Evolutionary conservation across 805 yeast genomes (phyloP).

Genomic region (Teunomyces funiuensis): DNA sequence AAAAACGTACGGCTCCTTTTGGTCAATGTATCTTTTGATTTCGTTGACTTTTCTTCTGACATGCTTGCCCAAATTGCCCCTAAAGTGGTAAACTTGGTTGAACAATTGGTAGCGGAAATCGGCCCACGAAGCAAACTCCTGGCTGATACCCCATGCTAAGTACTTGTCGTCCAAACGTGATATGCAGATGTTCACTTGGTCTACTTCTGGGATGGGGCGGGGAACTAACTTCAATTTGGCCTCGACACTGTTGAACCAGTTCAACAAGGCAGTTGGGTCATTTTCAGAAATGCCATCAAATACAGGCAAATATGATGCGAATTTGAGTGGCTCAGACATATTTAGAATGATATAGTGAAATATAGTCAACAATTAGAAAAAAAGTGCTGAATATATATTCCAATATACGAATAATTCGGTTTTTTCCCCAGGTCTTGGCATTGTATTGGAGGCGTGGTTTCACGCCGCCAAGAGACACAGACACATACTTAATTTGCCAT

Average conservation of each 20-base stretch:
- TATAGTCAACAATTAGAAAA: too few species aligned
- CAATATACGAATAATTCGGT: neutral
- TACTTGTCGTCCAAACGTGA: neutral
- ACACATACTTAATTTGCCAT: too few species aligned
- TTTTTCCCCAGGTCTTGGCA: neutral
- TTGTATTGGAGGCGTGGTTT: neutral
- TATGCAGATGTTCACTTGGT: neutral
- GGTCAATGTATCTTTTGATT: neutral
- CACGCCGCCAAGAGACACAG: too few species aligned
- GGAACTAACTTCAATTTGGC: neutral
- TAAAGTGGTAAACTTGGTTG: slow-evolving; percentile 3
- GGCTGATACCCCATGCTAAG: neutral
- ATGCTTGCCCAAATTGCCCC: slow-evolving; percentile 2
- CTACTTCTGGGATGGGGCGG: neutral
- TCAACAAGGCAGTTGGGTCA: neutral
- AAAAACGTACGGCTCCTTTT: neutral
- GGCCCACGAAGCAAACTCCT: slow-evolving; percentile 1
- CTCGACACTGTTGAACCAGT: neutral
- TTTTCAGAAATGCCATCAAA: neutral
- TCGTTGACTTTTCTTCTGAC: neutral
- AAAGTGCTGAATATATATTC: neutral
- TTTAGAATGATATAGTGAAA: too few species aligned
- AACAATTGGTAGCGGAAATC: neutral
- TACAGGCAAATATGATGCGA: too few species aligned
- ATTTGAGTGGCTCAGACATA: neutral